Percentiles rank a stretch among this genome's conserved stretches.
Evolutionary conservation across 1,284 basidiomycete genomes (phyloP).

Genomic region (Erythrobasidium hasegawianum): DNA sequence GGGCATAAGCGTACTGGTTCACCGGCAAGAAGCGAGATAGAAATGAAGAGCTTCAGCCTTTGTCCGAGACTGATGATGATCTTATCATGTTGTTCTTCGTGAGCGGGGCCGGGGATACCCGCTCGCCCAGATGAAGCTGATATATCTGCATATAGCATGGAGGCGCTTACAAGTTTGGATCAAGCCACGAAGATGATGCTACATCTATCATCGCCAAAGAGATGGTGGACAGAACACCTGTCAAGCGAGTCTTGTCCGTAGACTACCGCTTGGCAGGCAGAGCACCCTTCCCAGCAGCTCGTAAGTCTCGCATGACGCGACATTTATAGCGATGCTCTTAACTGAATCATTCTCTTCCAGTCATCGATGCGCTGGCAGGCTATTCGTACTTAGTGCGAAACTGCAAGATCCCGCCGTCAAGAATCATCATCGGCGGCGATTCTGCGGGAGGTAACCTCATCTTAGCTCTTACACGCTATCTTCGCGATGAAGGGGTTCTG

Average conservation of each 20-base stretch:
- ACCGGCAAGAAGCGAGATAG: neutral
- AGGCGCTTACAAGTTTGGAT: no score
- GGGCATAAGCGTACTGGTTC: no score
- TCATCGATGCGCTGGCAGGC: slow-evolving; percentile 61
- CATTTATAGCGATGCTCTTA: no score
- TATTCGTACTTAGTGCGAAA: slow-evolving; percentile 59
- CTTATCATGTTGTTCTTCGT: neutral
- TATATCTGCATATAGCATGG: no score
- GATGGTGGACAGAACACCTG: no score
- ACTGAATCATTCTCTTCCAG: no score
- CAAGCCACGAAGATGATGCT: no score
- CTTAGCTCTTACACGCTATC: slow-evolving; percentile 17
- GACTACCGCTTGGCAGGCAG: neutral
- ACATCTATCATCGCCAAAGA: no score
- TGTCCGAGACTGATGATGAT: neutral
- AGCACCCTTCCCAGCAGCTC: slow-evolving; percentile 1
- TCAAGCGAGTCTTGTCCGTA: no score
- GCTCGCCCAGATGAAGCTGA: no score
- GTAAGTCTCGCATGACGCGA: no score
- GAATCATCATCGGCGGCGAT: slow-evolving; percentile 64
- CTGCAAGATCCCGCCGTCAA: slow-evolving; percentile 54
- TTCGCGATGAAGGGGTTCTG: neutral
- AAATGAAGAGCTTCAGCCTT: neutral
- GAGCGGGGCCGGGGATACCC: neutral
- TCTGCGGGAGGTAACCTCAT: slow-evolving; percentile 67